These are phyloP conservation scores for Herpetomonas samuelpessoai DNA, from an alignment of 208 protist genomes.

Conservation along the genomic window DNA sequence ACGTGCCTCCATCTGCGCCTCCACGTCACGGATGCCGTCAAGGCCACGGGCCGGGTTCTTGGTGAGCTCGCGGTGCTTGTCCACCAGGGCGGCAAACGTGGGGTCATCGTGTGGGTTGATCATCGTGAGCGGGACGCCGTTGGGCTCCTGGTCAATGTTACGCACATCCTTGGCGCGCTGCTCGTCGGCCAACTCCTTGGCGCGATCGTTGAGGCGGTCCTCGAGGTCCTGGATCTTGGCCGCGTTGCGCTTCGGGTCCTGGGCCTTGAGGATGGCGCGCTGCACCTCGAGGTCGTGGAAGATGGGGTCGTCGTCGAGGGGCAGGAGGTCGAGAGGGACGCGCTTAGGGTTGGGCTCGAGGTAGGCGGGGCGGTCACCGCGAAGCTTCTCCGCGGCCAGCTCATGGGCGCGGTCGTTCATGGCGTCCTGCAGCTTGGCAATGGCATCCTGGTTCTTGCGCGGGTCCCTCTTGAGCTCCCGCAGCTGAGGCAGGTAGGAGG, in stretches of 20 bases:
- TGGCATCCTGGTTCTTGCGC: constrained; percentile 30
- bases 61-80: constrained; percentile 31
- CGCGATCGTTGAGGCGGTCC: constrained; percentile 63
- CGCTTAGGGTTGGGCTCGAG: constrained; percentile 65
- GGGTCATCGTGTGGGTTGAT: constrained; percentile 61
- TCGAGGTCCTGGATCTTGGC: constrained; percentile 54
- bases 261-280: constrained; percentile 46
- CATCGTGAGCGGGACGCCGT: constrained; percentile 44
- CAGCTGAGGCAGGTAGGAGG: constrained; percentile 33
- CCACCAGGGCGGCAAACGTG: constrained; percentile 21
- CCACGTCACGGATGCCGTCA: constrained; percentile 43
- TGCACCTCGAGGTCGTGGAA: constrained; percentile 65
- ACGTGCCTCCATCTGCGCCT: constrained; percentile 63
- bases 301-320: constrained; percentile 39
- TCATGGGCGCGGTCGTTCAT: constrained; percentile 61
- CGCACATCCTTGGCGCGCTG: constrained; percentile 55
- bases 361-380: constrained; percentile 47
- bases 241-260: constrained; percentile 49
- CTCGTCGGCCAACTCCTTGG: constrained; percentile 49
- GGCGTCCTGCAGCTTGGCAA: constrained; percentile 25
- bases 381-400: constrained; percentile 35
- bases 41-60: constrained; percentile 17
- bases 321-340: constrained; percentile 42
- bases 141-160: constrained; percentile 35
- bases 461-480: constrained; percentile 60